These are phyloP conservation scores for Syzygium aqueum DNA, from an alignment of 345 rosid species.

Conservation along the genomic window DNA sequence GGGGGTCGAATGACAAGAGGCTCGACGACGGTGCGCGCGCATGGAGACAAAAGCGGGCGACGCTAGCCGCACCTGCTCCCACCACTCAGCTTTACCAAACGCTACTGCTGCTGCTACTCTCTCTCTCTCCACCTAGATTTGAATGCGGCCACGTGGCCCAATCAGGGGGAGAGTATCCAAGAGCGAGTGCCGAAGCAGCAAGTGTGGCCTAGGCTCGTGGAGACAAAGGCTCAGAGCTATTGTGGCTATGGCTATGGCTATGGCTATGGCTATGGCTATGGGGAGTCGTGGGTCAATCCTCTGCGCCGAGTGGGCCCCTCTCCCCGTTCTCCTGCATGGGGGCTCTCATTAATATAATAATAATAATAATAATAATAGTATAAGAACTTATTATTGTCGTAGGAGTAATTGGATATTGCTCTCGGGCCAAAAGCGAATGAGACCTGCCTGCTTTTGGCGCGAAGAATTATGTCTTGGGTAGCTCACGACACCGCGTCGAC, in stretches of 20 bases:
- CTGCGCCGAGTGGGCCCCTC: background rate
- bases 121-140: background rate
- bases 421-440: background rate
- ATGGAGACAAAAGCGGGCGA: no score
- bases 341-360: background rate
- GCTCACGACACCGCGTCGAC: background rate
- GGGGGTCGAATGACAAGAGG: background rate
- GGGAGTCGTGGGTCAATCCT: background rate
- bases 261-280: no score
- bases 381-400: no score
- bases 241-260: no score
- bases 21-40: no score
- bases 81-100: no score
- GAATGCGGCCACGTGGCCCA: background rate
- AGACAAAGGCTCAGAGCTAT: no score
- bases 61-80: no score
- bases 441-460: background rate
- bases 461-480: background rate
- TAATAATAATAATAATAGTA: no score
- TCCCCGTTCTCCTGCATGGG: background rate
- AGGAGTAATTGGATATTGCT: background rate
- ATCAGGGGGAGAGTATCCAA: background rate
- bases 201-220: no score
- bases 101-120: background rate
- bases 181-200: no score